Conservation (phyloP, 2,329 filamentous ascomycete species). For the Aspergillus sp. region DNA sequence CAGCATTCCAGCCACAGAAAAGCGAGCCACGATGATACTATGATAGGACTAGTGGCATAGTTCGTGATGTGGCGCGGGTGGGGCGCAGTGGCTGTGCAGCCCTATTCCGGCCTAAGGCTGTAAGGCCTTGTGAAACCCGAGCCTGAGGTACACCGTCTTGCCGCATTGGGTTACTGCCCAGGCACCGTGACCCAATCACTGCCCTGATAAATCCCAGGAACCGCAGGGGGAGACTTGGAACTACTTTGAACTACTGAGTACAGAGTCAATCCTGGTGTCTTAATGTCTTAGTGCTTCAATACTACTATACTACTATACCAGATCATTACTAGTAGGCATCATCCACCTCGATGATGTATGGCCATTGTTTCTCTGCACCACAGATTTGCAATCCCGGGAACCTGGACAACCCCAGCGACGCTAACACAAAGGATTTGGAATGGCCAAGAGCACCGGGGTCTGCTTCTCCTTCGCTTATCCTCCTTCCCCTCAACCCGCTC, state of each 20-base stretch:
- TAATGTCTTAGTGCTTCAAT: no score
- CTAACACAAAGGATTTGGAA: conserved; percentile 14
- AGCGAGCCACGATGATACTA: conserved; percentile 9
- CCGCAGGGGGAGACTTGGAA: not conserved
- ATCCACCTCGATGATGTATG: conserved; percentile 1
- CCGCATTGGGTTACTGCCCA: conserved; percentile 1
- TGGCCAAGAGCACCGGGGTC: not conserved
- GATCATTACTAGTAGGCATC: not conserved
- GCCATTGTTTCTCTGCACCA: conserved; percentile 5
- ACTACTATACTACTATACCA: no score
- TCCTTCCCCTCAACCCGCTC: not conserved
- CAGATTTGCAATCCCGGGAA: conserved; percentile 6
- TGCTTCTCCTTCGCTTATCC: not conserved
- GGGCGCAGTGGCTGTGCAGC: conserved; percentile 19
- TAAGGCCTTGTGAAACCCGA: not conserved
- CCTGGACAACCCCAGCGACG: conserved; percentile 11
- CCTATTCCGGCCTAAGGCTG: conserved; percentile 3
- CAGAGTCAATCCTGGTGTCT: no score
- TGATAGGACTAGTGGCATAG: conserved; percentile 11
- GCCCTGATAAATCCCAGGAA: not conserved
- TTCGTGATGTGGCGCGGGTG: conserved; percentile 10
- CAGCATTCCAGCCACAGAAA: conserved; percentile 22
- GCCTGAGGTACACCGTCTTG: conserved; percentile 1
- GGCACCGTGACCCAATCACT: not conserved
- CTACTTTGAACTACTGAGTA: no score